Conservation (phyloP, 2,329 filamentous ascomycete genomes). For the Fusarium concolor region DNA sequence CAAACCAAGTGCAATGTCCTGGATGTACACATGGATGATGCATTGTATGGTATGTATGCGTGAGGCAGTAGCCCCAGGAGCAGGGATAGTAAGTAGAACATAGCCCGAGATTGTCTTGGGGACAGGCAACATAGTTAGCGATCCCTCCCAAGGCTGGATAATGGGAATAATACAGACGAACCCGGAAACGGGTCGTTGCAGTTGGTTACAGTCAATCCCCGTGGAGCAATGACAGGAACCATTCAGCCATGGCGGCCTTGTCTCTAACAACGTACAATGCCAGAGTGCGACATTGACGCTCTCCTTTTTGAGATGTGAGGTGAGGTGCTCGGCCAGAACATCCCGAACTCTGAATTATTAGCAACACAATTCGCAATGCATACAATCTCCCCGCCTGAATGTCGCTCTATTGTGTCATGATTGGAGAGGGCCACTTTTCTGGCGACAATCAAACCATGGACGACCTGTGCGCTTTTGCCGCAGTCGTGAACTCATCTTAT, state of each 20-base stretch:
- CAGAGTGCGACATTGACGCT: slow-evolving; percentile 31
- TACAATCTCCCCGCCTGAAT: slow-evolving; percentile 25
- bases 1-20: slow-evolving; percentile 27
- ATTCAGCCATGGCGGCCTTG: slow-evolving; percentile 26
- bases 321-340: slow-evolving; percentile 36
- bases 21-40: slow-evolving; percentile 20
- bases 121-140: slow-evolving; percentile 22
- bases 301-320: slow-evolving; percentile 27
- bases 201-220: slow-evolving; percentile 28
- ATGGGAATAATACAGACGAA: slow-evolving; percentile 21
- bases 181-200: slow-evolving; percentile 29
- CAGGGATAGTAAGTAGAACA: slow-evolving; percentile 40
- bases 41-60: slow-evolving; percentile 38
- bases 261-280: slow-evolving; percentile 14
- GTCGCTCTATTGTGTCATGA: slow-evolving; percentile 12
- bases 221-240: slow-evolving; percentile 25
- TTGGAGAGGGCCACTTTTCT: slow-evolving; percentile 24
- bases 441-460: slow-evolving; percentile 4
- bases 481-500: background rate
- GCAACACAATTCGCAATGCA: slow-evolving; percentile 23
- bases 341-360: slow-evolving; percentile 41
- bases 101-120: slow-evolving; percentile 44
- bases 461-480: slow-evolving; percentile 1
- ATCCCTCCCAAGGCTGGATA: slow-evolving; percentile 18
- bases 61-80: slow-evolving; percentile 32